Evolutionary conservation across 768 basidiomycete species (phyloP).

Genomic region (Basidioascus undulatus): DNA sequence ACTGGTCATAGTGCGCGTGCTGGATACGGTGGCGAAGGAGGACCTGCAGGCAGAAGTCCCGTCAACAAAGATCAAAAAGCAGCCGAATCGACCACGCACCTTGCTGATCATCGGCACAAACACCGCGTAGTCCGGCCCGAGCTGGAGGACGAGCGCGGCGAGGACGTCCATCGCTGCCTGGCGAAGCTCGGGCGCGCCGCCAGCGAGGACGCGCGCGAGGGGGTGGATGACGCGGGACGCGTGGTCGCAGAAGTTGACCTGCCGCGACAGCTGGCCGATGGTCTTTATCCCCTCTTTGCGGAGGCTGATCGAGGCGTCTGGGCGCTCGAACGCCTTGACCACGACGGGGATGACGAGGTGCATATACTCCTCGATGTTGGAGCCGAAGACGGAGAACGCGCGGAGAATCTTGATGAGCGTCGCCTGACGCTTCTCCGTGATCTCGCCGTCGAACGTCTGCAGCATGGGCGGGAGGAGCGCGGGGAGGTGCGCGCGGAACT

Average conservation of each 20-base stretch:
- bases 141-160: conserved; percentile 72
- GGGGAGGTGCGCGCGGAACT: conserved; percentile 89
- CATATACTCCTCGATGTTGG: conserved; percentile 90
- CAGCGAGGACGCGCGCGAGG: conserved; percentile 59
- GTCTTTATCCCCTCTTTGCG: conserved; percentile 77
- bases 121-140: conserved; percentile 89
- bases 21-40: conserved; percentile 48
- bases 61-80: background rate
- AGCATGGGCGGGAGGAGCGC: conserved; percentile 69
- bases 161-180: conserved; percentile 77
- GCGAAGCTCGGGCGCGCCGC: conserved; percentile 40
- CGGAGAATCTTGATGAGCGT: conserved; percentile 59
- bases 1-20: conserved; percentile 63
- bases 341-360: conserved; percentile 91
- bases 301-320: conserved; percentile 44
- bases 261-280: conserved; percentile 64
- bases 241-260: conserved; percentile 94
- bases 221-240: conserved; percentile 94
- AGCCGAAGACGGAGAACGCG: conserved; percentile 80
- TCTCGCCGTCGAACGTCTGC: conserved; percentile 72
- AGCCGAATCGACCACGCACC: conserved; percentile 23
- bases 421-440: conserved; percentile 49
- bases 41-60: conserved; percentile 25
- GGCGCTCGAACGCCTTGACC: conserved; percentile 65
- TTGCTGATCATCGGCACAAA: conserved; percentile 96